Conservation (phyloP, 345 rosid genomes). For the Turritis glabra region DNA sequence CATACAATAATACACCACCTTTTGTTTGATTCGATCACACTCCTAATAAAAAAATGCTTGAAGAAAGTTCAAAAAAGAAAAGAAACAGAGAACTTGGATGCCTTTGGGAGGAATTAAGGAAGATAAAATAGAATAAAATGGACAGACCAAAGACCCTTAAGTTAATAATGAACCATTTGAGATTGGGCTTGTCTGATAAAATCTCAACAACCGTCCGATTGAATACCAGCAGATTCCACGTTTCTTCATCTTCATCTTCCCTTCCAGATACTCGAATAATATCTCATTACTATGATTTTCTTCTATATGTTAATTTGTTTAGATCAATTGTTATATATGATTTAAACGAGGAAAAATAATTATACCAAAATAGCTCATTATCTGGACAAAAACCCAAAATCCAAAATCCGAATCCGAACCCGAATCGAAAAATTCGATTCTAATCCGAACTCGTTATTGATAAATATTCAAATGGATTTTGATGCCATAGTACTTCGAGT, state of each 20-base stretch:
- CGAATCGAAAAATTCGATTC: too few relatives aligned
- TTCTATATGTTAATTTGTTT: not conserved
- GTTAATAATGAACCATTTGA: slow-evolving; percentile 15
- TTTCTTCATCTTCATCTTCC: slow-evolving; percentile 24
- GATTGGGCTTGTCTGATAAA: slow-evolving; percentile 13
- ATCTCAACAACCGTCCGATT: slow-evolving; percentile 31
- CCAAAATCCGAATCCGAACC: too few relatives aligned
- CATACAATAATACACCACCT: slow-evolving; percentile 20
- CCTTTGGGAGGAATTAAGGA: slow-evolving; percentile 14
- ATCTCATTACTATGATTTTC: slow-evolving; percentile 25
- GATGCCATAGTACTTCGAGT: too few relatives aligned
- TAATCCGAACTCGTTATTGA: too few relatives aligned
- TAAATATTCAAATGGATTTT: too few relatives aligned
- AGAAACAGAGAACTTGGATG: slow-evolving; percentile 33
- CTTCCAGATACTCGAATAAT: slow-evolving; percentile 21
- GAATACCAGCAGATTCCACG: slow-evolving; percentile 16
- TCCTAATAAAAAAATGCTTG: not conserved
- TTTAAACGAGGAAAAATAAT: slow-evolving; percentile 11
- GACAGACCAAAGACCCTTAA: slow-evolving; percentile 27
- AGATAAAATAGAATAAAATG: not conserved
- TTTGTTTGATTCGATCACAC: slow-evolving; percentile 31
- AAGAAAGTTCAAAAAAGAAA: slow-evolving; percentile 19
- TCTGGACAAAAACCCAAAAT: too few relatives aligned
- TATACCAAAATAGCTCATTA: not conserved
- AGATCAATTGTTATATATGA: not conserved